Conservation (phyloP, 1,284 basidiomycete species). For the Moniliophthora roreri region DNA sequence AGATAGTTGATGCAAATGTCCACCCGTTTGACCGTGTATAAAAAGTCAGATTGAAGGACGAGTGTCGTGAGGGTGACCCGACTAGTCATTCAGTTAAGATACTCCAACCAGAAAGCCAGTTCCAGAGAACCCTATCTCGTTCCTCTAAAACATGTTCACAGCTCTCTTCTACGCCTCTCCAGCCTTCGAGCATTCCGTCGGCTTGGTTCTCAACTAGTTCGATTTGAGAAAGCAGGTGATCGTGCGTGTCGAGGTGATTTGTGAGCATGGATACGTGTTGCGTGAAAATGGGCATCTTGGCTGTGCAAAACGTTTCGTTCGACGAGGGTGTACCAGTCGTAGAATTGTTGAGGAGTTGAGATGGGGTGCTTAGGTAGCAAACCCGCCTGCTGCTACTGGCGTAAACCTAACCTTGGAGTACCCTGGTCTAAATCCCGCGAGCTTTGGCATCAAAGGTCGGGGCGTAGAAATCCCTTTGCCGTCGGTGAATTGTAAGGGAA, state of each 20-base stretch:
- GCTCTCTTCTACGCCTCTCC: constrained; percentile 87
- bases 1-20: constrained; percentile 91
- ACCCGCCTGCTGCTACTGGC: constrained; percentile 27
- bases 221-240: constrained; percentile 66
- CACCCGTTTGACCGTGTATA: constrained; percentile 91
- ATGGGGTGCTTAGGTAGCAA: constrained; percentile 74
- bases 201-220: constrained; percentile 73
- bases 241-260: constrained; percentile 75
- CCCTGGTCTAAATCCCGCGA: constrained; percentile 28
- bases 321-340: constrained; percentile 89
- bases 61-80: constrained; percentile 91
- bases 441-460: constrained; percentile 24
- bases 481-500: background rate
- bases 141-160: constrained; percentile 87
- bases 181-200: constrained; percentile 78
- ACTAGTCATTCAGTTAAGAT: constrained; percentile 88
- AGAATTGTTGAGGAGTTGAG: constrained; percentile 88
- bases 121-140: constrained; percentile 77
- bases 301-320: constrained; percentile 87
- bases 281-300: constrained; percentile 87
- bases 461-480: constrained; percentile 15
- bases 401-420: constrained; percentile 39
- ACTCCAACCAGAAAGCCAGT: constrained; percentile 77
- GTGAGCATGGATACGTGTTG: constrained; percentile 76
- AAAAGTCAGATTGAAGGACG: constrained; percentile 84